Conservation (phyloP, 176 grass and related monocot genomes). For the Typha latifolia region DNA sequence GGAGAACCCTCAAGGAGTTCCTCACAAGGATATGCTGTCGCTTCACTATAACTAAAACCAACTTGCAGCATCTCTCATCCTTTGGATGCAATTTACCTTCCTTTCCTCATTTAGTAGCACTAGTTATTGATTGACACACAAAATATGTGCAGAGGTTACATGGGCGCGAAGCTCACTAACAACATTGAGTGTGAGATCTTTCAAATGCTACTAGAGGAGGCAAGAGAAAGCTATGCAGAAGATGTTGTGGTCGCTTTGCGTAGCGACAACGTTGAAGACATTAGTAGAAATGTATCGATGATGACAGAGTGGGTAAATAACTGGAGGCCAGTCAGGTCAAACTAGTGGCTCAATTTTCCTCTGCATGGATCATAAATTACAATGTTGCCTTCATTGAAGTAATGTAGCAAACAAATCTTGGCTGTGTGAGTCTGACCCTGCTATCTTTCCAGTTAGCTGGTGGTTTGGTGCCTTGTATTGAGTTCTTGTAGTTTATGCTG, state of each 20-base stretch:
- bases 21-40: background rate
- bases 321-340: slow-evolving; percentile 40
- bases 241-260: slow-evolving; percentile 66
- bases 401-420: no score
- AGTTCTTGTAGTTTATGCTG: no score
- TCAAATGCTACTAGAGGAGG: slow-evolving; percentile 84
- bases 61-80: no score
- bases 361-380: background rate
- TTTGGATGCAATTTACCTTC: no score
- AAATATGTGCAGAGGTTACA: slow-evolving; percentile 55
- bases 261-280: slow-evolving; percentile 82
- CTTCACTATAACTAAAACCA: no score
- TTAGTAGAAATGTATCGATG: slow-evolving; percentile 57
- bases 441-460: no score
- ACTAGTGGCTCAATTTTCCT: slow-evolving; percentile 1
- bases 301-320: slow-evolving; percentile 75
- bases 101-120: background rate
- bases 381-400: no score
- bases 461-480: no score
- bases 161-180: slow-evolving; percentile 78
- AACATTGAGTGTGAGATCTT: slow-evolving; percentile 98
- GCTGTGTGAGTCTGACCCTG: no score
- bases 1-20: background rate
- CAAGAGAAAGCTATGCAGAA: slow-evolving; percentile 65
- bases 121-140: slow-evolving; percentile 3